Conservation (phyloP, 495 filamentous ascomycete genomes). For the Evernia prunastri region DNA sequence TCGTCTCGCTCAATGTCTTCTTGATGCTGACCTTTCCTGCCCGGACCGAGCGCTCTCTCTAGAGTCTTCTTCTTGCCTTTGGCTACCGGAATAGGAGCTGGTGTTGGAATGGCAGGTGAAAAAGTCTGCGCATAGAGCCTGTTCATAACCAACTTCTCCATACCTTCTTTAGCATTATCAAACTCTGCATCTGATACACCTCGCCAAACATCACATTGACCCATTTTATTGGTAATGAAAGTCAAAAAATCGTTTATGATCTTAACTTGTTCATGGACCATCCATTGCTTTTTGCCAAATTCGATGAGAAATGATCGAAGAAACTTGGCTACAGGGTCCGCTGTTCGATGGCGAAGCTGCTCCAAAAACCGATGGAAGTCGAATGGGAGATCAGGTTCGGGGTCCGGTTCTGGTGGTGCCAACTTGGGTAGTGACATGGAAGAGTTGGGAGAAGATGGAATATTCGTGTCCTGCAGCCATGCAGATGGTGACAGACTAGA, state of each 20-base stretch:
- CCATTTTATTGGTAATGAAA: slow-evolving; percentile 99
- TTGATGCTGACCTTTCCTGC: slow-evolving; percentile 89
- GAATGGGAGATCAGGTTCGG: slow-evolving; percentile 83
- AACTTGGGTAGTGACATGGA: slow-evolving; percentile 37
- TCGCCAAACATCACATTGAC: slow-evolving; percentile 94
- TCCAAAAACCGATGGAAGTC: slow-evolving; percentile 97
- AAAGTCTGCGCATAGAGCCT: slow-evolving; percentile 94
- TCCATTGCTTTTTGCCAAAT: slow-evolving; percentile 98
- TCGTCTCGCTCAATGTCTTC: slow-evolving; percentile 97
- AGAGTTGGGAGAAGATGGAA: slow-evolving; percentile 18
- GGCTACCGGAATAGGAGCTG: slow-evolving; percentile 61
- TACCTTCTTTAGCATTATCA: slow-evolving; percentile 95
- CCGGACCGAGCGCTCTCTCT: slow-evolving; percentile 68
- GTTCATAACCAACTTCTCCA: slow-evolving; percentile 99
- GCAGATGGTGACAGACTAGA: slow-evolving; percentile 20
- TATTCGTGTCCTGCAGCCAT: slow-evolving; percentile 12
- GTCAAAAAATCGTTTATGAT: slow-evolving; percentile 94
- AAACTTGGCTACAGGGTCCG: slow-evolving; percentile 93
- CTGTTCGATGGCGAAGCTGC: slow-evolving; percentile 88
- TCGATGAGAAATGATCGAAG: slow-evolving; percentile 88
- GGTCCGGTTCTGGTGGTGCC: slow-evolving; percentile 77
- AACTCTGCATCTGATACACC: slow-evolving; percentile 95
- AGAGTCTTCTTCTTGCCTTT: slow-evolving; percentile 63
- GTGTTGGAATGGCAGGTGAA: slow-evolving; percentile 81
- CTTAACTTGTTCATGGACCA: slow-evolving; percentile 99